Conservation (phyloP, 148 eudicot genomes). For the Silene uniflora region DNA sequence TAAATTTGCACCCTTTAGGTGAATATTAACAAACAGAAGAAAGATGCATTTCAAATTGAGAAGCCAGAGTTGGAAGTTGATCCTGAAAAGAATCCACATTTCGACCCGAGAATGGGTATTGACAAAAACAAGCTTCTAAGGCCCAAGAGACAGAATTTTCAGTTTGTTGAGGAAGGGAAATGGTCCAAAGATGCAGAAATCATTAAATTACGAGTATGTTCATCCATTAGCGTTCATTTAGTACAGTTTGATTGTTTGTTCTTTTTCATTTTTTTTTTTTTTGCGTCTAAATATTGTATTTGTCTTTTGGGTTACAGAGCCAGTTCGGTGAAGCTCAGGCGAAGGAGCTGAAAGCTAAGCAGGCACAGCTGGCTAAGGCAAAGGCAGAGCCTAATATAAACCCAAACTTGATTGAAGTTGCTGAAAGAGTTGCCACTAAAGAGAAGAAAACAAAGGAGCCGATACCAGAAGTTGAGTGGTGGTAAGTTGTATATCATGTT, state of each 20-base stretch:
- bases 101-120: slow-evolving; percentile 89
- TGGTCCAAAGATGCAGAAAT: slow-evolving; percentile 96
- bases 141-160: slow-evolving; percentile 79
- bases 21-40: slow-evolving; percentile 93
- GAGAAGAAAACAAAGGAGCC: slow-evolving; percentile 79
- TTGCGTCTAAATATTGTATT: neutral
- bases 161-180: slow-evolving; percentile 99
- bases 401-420: slow-evolving; percentile 92
- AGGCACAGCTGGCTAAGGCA: slow-evolving; percentile 92
- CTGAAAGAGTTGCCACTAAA: slow-evolving; percentile 74
- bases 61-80: slow-evolving; percentile 92
- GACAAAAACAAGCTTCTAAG: slow-evolving; percentile 77
- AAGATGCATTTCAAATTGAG: slow-evolving; percentile 89
- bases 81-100: slow-evolving; percentile 85
- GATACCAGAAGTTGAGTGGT: slow-evolving; percentile 96
- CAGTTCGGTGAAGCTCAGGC: slow-evolving; percentile 99
- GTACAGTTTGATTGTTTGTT: neutral
- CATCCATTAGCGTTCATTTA: neutral
- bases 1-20: slow-evolving; percentile 45
- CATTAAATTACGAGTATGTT: slow-evolving; percentile 68
- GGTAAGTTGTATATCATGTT: slow-evolving; percentile 48
- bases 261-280: neutral
- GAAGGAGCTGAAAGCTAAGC: slow-evolving; percentile 83
- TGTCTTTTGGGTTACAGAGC: slow-evolving; percentile 40
- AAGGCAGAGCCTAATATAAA: slow-evolving; percentile 95